These are phyloP conservation scores for Circinella minor DNA, from an alignment of 371 early-diverging fungal genomes.

Conservation along the genomic window DNA sequence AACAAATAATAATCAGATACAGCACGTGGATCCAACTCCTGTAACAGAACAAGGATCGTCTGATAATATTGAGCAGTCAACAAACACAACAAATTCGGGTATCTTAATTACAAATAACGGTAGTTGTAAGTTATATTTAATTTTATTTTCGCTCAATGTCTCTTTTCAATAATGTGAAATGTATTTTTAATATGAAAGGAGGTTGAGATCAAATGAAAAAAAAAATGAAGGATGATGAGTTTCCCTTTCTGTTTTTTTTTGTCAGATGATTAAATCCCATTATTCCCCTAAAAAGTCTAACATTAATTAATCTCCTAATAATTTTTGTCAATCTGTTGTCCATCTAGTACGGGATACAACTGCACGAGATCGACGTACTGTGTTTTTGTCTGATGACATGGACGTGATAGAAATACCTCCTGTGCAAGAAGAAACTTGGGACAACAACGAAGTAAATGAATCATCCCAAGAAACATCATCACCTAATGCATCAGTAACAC, in stretches of 20 bases:
- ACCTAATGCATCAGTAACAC: neutral
- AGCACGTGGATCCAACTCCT: conserved; percentile 1
- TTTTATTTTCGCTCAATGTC: neutral
- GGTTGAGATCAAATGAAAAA: too few species aligned
- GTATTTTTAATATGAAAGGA: too few species aligned
- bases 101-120: conserved; percentile 4
- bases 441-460: neutral
- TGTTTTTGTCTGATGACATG: conserved; percentile 20
- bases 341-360: conserved; percentile 20
- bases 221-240: too few species aligned
- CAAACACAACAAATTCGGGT: conserved; percentile 5
- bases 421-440: neutral
- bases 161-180: neutral
- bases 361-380: conserved; percentile 30
- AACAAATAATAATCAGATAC: neutral
- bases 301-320: neutral
- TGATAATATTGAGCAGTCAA: neutral
- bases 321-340: too few species aligned
- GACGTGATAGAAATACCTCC: conserved; percentile 11
- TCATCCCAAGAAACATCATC: neutral
- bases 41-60: conserved; percentile 8
- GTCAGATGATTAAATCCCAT: neutral
- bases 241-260: too few species aligned
- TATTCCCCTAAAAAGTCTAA: too few species aligned
- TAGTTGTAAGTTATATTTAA: neutral